Base-by-base conservation (phyloP, 2,329 filamentous ascomycete species). In the Aspergillus latus region DNA sequence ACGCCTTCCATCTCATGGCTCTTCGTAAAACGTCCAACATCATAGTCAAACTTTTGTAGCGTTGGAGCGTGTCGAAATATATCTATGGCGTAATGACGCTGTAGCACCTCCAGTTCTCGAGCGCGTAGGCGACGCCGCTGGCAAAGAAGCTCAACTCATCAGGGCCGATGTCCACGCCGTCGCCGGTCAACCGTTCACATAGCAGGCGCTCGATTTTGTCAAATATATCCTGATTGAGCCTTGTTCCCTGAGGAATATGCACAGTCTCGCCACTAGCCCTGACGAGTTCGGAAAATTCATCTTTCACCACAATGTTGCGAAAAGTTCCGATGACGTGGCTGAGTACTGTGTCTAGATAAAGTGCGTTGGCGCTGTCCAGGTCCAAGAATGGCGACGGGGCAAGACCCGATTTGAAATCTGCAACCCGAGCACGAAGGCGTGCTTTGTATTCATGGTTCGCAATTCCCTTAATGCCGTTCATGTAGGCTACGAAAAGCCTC, bases 101-200 rank as follows among this genome's bases (percentile, higher is more conserved):
- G 21, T 21, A 21, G 15, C 37, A 53, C 15, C 53, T 56, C 63
- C 63, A 63, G 37, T 64, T 63, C 13, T 63, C 56, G 16, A 75
- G 62, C 2, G 71, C 71, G 54, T 72, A 70, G 5, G 63, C 66
- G 46, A 75, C 62, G 15, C 71, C 72, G 11, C 72, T 71, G 10
- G 74, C 72, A 47, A 76, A 73, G 58, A 76, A 76, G 53, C 70
- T 69, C 36, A 76, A 61, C 49, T 76, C 71, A 54, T 75, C 71
- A 11, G 69, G 63, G 28, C 66, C 67, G 15, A 76, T 63, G 3
- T 66, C 60, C 42, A 72, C 66, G 9, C 62, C 58, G 8, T 67
- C 69, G 29, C 61, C 63, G 26, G 64, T 64, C 34, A 76, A 57
- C 49, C 72, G 64, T 51, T 75, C 68, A 3, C 64, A 64, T 15